Evolutionary conservation across 768 basidiomycete species (phyloP).

Genomic region (Sporobolomyces phaffii): DNA sequence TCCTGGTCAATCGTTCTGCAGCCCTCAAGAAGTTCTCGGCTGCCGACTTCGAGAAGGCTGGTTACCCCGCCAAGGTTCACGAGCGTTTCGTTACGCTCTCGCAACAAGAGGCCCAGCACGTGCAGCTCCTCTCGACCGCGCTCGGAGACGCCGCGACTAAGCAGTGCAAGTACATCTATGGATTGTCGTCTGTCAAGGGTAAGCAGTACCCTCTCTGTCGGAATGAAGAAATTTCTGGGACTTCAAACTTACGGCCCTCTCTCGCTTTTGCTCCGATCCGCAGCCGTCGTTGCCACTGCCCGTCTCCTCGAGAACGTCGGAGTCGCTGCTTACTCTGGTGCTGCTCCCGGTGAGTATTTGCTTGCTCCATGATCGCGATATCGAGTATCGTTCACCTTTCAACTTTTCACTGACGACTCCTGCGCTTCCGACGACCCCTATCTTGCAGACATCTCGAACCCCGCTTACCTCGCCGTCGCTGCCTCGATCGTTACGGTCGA

Average conservation of each 20-base stretch:
- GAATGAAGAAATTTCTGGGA: no score
- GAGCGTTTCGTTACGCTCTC: not conserved
- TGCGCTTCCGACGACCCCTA: no score
- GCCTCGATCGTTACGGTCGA: constrained; percentile 21
- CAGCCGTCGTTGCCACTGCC: constrained; percentile 15
- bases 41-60: constrained; percentile 25
- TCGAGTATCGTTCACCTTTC: no score
- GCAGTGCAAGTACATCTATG: constrained; percentile 18
- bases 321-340: constrained; percentile 15
- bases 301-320: constrained; percentile 31
- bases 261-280: no score
- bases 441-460: no score
- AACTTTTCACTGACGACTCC: no score
- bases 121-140: constrained; percentile 14
- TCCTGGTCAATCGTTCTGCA: not conserved
- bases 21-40: constrained; percentile 22
- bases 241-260: no score
- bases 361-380: no score
- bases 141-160: constrained; percentile 6
- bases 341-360: constrained; percentile 22
- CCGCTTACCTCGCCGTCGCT: constrained; percentile 24
- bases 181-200: constrained; percentile 9
- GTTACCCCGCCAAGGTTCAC: constrained; percentile 3
- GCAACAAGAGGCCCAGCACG: constrained; percentile 25
- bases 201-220: not conserved